Conservation (phyloP, 2,329 filamentous ascomycete species). For the Polychaeton citri region DNA sequence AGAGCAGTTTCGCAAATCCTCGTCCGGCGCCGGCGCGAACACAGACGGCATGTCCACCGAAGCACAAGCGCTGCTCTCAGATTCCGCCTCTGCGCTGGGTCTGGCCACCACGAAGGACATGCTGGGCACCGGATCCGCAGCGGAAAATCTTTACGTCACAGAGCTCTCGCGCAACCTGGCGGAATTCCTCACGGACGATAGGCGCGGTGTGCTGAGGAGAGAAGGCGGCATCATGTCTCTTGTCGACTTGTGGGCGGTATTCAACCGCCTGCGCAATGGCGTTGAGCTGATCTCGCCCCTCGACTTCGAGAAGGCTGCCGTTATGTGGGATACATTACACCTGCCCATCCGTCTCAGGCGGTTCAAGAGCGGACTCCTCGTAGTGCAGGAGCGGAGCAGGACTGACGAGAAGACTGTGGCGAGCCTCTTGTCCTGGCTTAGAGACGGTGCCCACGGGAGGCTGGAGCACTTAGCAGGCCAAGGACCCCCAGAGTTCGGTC, state of each 20-base stretch:
- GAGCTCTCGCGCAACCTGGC: slow-evolving; percentile 74
- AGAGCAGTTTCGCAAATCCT: slow-evolving; percentile 56
- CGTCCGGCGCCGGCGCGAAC: slow-evolving; percentile 39
- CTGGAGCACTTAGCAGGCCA: background rate
- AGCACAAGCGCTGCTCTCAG: slow-evolving; percentile 60
- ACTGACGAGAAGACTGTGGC: slow-evolving; percentile 83
- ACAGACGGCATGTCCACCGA: slow-evolving; percentile 41
- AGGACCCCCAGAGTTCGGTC: slow-evolving; percentile 51
- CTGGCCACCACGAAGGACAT: slow-evolving; percentile 94
- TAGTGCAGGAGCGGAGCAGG: slow-evolving; percentile 76
- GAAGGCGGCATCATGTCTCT: slow-evolving; percentile 81
- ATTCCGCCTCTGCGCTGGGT: slow-evolving; percentile 72
- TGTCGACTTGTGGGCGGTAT: slow-evolving; percentile 86
- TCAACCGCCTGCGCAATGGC: slow-evolving; percentile 83
- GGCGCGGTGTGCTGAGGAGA: slow-evolving; percentile 59
- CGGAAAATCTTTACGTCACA: slow-evolving; percentile 78
- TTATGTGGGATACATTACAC: slow-evolving; percentile 75
- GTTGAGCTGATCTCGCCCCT: slow-evolving; percentile 86
- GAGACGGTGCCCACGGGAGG: slow-evolving; percentile 29
- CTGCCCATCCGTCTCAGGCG: slow-evolving; percentile 75
- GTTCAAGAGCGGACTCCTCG: slow-evolving; percentile 88
- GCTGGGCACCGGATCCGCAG: slow-evolving; percentile 58
- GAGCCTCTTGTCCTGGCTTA: slow-evolving; percentile 63
- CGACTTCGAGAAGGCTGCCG: slow-evolving; percentile 82
- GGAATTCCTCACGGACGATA: slow-evolving; percentile 79